Base-by-base conservation (phyloP, 768 basidiomycete species). In the Steccherinum ochraceum region DNA sequence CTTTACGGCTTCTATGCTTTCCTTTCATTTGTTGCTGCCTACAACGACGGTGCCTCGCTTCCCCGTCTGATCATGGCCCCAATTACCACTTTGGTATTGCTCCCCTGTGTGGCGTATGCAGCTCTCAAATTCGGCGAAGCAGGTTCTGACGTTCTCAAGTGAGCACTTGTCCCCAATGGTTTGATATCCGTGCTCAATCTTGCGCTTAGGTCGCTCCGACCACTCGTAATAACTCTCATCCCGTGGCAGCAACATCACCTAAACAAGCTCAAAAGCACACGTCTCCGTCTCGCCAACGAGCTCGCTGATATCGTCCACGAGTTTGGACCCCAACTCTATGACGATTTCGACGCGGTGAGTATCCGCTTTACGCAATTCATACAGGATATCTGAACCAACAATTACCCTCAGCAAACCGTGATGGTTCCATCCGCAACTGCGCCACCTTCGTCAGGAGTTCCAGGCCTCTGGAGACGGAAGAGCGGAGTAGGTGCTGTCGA, bases 91-190 rank as follows among this genome's bases (percentile, higher is more conserved):
- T 70, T 88, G 48, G 69, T 76, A 4, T 74, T 81, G 2, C 68
- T 97, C 19, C 94, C 95, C 16, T 78, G 87, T 63, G 87, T 95
- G 74, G 93, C 89, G 48, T 90, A 86, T 63, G 90, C 91, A 4
- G 89, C 94, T 3, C 77, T 98, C 42, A 95, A 96, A 66, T 97
- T 96, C 60, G 94, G 94, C 35, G 94, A 98, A 66, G 95, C 93
- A 30, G 95, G 94, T 39, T 86, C 94, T 80, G 94, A 98, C 60
- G 92, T 98, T 24, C 75, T 93, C 49, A 96, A 96, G 93, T 94
- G 57, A 61, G 86, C 70, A 12, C n/a, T 26, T 18, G 46, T 13
- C 26, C 46, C 25, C 44, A 45, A 51, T 49, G 18, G 45, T 25
- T n/a, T n/a, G n/a, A n/a, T n/a, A 19, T 10, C 19, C 41, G 21